Conservation (phyloP, 2,329 filamentous ascomycete genomes). For the Ascochyta viciae-villosae region DNA sequence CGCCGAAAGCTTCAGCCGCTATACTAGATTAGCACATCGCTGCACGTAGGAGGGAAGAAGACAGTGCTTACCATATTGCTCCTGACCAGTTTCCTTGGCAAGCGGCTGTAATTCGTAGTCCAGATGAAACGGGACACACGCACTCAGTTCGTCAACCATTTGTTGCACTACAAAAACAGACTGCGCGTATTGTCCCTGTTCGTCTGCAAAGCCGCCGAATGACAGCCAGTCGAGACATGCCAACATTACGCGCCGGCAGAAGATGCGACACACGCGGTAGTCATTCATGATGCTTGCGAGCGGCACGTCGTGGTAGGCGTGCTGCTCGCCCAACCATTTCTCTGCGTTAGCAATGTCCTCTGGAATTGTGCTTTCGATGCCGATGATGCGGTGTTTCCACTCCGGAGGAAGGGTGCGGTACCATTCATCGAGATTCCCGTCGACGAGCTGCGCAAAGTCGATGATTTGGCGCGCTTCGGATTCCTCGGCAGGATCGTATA, state of each 20-base stretch:
- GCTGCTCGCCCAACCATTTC: conserved; percentile 49
- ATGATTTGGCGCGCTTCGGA: conserved; percentile 44
- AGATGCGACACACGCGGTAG: conserved; percentile 51
- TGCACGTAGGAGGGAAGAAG: background rate
- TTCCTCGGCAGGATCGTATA: conserved; percentile 27
- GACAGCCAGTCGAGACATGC: conserved; percentile 43
- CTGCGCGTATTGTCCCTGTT: conserved; percentile 23
- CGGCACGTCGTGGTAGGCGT: conserved; percentile 49
- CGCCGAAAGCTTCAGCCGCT: conserved; percentile 50
- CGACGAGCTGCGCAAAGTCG: conserved; percentile 46
- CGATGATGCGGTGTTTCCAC: conserved; percentile 46
- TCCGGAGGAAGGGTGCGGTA: conserved; percentile 42
- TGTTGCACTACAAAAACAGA: conserved; percentile 43
- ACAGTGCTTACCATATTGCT: conserved; percentile 41
- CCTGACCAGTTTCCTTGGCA: conserved; percentile 43
- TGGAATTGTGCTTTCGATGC: conserved; percentile 34
- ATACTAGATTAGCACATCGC: conserved; percentile 17
- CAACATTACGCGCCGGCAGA: conserved; percentile 50
- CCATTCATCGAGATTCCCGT: conserved; percentile 48
- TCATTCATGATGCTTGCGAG: conserved; percentile 52
- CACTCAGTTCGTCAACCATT: conserved; percentile 50
- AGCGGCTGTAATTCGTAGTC: conserved; percentile 47
- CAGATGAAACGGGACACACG: conserved; percentile 51
- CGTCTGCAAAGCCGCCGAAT: conserved; percentile 17
- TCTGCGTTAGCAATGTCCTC: conserved; percentile 40